Evolutionary conservation across 345 rosid species (phyloP).

Genomic region (Sisymbrium irio): DNA sequence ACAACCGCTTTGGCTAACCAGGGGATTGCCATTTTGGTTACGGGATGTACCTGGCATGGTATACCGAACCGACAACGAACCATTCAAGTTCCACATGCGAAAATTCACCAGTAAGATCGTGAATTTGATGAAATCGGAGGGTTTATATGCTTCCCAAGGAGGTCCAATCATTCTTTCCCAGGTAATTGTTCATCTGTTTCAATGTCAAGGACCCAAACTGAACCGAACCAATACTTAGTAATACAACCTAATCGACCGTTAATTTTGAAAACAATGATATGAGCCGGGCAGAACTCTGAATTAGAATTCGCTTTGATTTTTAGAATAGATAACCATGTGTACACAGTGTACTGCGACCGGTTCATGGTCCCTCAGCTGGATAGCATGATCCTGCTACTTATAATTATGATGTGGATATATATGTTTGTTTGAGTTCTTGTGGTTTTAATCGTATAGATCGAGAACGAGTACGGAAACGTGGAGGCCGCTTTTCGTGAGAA

Average conservation of each 20-base stretch:
- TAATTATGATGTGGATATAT: background rate
- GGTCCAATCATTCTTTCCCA: constrained; percentile 96
- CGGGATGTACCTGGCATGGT: constrained; percentile 72
- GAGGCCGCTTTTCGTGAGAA: constrained; percentile 50
- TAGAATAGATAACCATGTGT: too few relatives aligned
- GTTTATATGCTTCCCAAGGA: constrained; percentile 81
- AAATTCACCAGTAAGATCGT: constrained; percentile 67
- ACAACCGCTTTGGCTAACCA: constrained; percentile 24
- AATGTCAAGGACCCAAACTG: background rate
- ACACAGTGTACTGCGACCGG: background rate
- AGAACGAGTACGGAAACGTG: constrained; percentile 74
- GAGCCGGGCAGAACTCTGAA: background rate
- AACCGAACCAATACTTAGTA: background rate
- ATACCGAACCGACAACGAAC: constrained; percentile 71
- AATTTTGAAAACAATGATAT: background rate
- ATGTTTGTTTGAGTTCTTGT: background rate
- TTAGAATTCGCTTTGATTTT: background rate
- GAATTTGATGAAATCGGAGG: constrained; percentile 71
- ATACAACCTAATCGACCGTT: background rate
- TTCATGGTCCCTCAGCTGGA: background rate
- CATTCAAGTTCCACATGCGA: constrained; percentile 77
- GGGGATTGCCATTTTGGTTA: constrained; percentile 91
- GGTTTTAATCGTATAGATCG: constrained; percentile 46
- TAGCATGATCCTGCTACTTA: background rate
- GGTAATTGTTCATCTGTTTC: constrained; percentile 34